phyloP scores from a whole-genome alignment of 345 rosid species.

The Linum lewisii region DNA sequence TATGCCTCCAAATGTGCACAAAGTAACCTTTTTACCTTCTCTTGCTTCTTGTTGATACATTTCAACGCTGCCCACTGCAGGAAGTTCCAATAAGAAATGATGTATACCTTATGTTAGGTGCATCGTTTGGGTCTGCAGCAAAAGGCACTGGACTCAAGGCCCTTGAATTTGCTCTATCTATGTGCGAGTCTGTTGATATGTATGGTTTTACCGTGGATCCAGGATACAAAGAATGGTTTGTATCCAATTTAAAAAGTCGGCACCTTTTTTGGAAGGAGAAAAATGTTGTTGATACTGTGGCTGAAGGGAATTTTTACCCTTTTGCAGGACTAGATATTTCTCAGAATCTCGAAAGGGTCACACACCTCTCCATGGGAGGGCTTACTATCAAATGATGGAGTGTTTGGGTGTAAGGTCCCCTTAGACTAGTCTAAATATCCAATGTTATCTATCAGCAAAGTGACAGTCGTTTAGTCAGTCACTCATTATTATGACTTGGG shows the following conservation, averaged over 20 bases:
- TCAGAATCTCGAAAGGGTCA: slow-evolving; percentile 95
- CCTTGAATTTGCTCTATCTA: slow-evolving; percentile 84
- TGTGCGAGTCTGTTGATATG: slow-evolving; percentile 88
- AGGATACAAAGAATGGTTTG: slow-evolving; percentile 85
- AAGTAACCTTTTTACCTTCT: background rate
- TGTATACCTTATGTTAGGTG: slow-evolving; percentile 87
- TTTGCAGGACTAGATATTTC: slow-evolving; percentile 89
- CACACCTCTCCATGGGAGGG: slow-evolving; percentile 95
- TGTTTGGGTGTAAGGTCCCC: slow-evolving; percentile 74
- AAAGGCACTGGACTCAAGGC: slow-evolving; percentile 98
- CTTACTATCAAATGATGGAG: slow-evolving; percentile 99
- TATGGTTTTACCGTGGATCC: slow-evolving; percentile 98
- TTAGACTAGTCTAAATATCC: background rate
- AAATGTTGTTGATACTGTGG: slow-evolving; percentile 1
- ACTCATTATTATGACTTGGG: background rate
- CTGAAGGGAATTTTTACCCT: slow-evolving; percentile 10
- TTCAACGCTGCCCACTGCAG: slow-evolving; percentile 33
- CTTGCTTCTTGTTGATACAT: background rate
- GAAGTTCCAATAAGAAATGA: slow-evolving; percentile 88
- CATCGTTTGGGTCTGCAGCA: slow-evolving; percentile 95
- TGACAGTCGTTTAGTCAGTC: too few relatives aligned
- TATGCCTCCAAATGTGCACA: slow-evolving; percentile 14
- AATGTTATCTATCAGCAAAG: too few relatives aligned
- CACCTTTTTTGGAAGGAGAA: background rate
- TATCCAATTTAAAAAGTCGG: slow-evolving; percentile 10